These are phyloP conservation scores for Seiridium unicorne DNA, from an alignment of 2,329 filamentous ascomycete species.

Conservation along the genomic window DNA sequence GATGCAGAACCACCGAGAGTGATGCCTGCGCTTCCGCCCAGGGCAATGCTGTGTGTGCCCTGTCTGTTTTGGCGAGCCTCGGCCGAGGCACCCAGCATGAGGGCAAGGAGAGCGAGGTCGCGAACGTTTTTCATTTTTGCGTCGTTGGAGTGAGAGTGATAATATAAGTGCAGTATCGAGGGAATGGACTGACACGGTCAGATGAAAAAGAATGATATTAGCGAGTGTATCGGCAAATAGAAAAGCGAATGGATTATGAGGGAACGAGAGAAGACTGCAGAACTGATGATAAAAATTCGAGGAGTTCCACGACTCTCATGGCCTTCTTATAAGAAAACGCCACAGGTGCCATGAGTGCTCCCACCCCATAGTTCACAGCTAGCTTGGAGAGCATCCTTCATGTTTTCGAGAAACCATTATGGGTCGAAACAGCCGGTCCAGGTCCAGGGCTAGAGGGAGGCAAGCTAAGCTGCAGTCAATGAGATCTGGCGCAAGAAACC, in stretches of 20 bases:
- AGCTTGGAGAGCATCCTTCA: background rate
- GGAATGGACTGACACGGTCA: conserved; percentile 5
- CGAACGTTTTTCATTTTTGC: background rate
- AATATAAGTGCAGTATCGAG: background rate
- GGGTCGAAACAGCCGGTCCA: background rate
- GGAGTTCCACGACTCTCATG: background rate
- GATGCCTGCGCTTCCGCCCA: background rate
- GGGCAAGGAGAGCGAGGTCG: background rate
- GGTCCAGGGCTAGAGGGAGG: background rate
- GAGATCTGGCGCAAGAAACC: background rate
- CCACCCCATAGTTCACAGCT: background rate
- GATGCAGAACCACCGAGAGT: background rate
- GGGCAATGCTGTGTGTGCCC: background rate
- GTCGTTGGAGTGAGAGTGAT: background rate
- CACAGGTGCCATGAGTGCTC: background rate
- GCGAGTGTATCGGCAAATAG: background rate
- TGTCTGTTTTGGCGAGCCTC: background rate
- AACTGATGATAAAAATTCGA: background rate
- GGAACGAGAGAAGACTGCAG: background rate
- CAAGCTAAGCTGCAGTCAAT: background rate
- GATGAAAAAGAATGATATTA: background rate
- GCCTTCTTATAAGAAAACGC: background rate
- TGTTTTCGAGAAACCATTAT: background rate
- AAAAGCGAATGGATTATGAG: background rate
- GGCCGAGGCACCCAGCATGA: background rate